Percentiles rank a stretch among this genome's conserved stretches.
Evolutionary conservation across 148 eudicot species (phyloP).

Genomic region (Linanthus parryae): DNA sequence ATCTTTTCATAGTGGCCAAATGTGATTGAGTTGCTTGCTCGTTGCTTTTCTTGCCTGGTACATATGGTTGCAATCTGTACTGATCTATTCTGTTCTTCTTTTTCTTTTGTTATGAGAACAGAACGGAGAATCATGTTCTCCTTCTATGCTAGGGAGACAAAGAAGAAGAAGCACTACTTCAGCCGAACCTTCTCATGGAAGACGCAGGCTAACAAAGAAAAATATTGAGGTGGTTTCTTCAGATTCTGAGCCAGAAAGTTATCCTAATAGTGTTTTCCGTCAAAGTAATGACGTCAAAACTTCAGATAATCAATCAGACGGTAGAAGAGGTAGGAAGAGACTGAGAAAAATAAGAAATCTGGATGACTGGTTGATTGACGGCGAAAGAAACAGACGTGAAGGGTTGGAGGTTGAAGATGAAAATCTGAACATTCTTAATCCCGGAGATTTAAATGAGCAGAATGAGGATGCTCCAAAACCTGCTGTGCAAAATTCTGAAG

Average conservation of each 20-base stretch:
- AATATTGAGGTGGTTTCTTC: constrained; percentile 16
- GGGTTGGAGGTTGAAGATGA: constrained; percentile 19
- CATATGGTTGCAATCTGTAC: not conserved
- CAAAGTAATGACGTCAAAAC: constrained; percentile 13
- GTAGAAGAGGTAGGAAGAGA: constrained; percentile 19
- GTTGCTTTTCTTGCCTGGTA: not conserved
- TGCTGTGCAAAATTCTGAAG: constrained; percentile 13
- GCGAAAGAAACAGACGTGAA: constrained; percentile 14
- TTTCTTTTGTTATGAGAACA: constrained; percentile 9
- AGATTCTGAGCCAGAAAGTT: constrained; percentile 17
- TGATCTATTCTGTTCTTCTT: constrained; percentile 3
- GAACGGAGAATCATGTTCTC: constrained; percentile 24
- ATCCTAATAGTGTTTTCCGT: constrained; percentile 11
- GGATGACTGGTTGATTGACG: constrained; percentile 8
- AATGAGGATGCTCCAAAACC: constrained; percentile 15
- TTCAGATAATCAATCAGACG: constrained; percentile 16
- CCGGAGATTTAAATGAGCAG: constrained; percentile 12
- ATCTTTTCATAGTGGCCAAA: no score
- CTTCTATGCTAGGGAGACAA: constrained; percentile 17
- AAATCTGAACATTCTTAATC: constrained; percentile 9
- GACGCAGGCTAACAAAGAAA: constrained; percentile 48
- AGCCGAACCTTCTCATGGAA: constrained; percentile 28
- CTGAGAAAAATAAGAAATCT: constrained; percentile 18
- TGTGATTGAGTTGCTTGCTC: no score
- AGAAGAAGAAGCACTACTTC: constrained; percentile 22